Evolutionary conservation across 23 red algal species (phyloP).

Genomic region (Agarophyton chilense): DNA sequence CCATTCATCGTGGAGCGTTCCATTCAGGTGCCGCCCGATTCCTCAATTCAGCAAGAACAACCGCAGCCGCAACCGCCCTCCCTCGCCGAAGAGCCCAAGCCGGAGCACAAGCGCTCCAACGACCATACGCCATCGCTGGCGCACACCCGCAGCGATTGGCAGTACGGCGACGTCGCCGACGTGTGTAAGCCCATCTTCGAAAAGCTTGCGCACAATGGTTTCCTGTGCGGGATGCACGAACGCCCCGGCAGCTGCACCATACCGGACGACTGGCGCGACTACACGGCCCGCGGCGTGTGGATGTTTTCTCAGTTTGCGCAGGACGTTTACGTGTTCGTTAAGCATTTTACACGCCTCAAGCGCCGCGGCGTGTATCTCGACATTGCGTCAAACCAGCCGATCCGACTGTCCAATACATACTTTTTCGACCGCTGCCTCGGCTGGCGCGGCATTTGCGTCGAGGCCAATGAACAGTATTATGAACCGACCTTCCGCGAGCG

Average conservation of each 20-base stretch:
- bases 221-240: slow-evolving; percentile 13
- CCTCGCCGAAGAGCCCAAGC: neutral
- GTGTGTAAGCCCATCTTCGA: slow-evolving; percentile 27
- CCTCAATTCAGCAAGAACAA: no score
- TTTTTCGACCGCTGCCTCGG: slow-evolving; percentile 50
- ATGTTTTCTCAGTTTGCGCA: slow-evolving; percentile 60
- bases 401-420: slow-evolving; percentile 38
- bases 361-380: slow-evolving; percentile 59
- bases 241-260: slow-evolving; percentile 5
- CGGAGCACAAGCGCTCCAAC: neutral
- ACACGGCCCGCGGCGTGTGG: neutral
- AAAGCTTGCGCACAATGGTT: slow-evolving; percentile 3
- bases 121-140: neutral
- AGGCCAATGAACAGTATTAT: slow-evolving; percentile 45
- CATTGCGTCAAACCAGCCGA: slow-evolving; percentile 40
- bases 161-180: neutral
- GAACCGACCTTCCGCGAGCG: slow-evolving; percentile 16
- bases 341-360: slow-evolving; percentile 29
- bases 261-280: neutral
- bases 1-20: neutral
- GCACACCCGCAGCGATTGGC: slow-evolving; percentile 9
- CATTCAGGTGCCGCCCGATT: neutral
- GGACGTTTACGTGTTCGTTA: slow-evolving; percentile 44
- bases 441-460: slow-evolving; percentile 57
- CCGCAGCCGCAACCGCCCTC: neutral